phyloP scores from a whole-genome alignment of 2,329 filamentous ascomycete species.

The Neonectria hederae region DNA sequence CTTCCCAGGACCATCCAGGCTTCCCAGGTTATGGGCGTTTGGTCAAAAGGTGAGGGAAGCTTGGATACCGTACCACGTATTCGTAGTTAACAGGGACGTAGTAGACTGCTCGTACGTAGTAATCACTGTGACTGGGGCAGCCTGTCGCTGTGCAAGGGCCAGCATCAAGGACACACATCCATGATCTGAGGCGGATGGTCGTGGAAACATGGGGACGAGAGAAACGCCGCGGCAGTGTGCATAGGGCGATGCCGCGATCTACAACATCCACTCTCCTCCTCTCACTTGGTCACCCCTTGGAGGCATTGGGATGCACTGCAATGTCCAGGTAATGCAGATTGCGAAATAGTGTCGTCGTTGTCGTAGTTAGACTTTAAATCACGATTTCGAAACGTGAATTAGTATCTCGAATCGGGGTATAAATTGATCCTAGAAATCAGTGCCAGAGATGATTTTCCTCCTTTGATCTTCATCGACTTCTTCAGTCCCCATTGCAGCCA shows the following conservation, averaged over 20 bases:
- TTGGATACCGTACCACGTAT: background rate
- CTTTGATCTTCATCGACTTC: background rate
- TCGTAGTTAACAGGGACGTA: background rate
- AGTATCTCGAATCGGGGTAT: background rate
- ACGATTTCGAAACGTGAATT: background rate
- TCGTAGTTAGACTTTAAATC: background rate
- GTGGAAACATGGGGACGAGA: background rate
- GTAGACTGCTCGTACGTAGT: too few species aligned
- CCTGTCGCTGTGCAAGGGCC: constrained; percentile 15
- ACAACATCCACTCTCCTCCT: background rate
- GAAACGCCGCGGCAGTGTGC: constrained; percentile 2
- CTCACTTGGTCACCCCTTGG: background rate
- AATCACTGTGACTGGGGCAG: background rate
- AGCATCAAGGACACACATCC: constrained; percentile 10
- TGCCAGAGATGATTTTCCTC: background rate
- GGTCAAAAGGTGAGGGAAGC: background rate
- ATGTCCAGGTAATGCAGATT: background rate
- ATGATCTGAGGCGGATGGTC: background rate
- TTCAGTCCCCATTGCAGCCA: background rate
- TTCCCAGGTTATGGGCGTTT: background rate
- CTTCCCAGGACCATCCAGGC: background rate
- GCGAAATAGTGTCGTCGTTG: background rate
- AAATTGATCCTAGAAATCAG: background rate
- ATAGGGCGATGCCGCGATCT: background rate
- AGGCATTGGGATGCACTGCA: background rate